These are phyloP conservation scores for Ceriops zippeliana DNA, from an alignment of 345 rosid genomes.

Conservation along the genomic window DNA sequence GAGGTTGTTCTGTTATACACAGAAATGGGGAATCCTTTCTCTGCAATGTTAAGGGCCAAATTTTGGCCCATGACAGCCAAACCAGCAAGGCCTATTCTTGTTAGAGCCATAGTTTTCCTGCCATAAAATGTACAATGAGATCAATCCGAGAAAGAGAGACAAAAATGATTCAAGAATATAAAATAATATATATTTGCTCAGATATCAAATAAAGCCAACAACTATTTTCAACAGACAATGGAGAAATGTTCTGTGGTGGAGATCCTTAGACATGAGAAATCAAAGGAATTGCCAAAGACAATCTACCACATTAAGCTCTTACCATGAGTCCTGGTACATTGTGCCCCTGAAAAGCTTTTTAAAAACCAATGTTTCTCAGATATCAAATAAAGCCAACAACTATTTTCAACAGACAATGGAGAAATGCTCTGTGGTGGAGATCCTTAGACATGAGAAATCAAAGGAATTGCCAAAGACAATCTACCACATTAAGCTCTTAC, in stretches of 20 bases:
- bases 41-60: constrained; percentile 86
- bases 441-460: not conserved
- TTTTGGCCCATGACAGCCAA: constrained; percentile 99
- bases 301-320: too few species aligned
- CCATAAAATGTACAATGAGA: constrained; percentile 18
- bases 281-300: not conserved
- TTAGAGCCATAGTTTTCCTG: constrained; percentile 60
- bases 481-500: too few species aligned
- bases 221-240: too few species aligned
- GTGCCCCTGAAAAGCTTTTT: too few species aligned
- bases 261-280: not conserved
- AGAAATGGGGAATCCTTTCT: constrained; percentile 94
- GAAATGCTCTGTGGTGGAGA: not conserved
- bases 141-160: not conserved
- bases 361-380: too few species aligned
- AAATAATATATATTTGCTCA: too few species aligned
- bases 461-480: not conserved
- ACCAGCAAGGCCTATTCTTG: constrained; percentile 93
- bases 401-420: too few species aligned
- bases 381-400: too few species aligned
- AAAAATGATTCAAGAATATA: constrained; percentile 3
- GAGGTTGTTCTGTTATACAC: constrained; percentile 88
- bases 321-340: too few species aligned
- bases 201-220: too few species aligned
- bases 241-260: too few species aligned